Evolutionary conservation across 1,139 yeast genomes (phyloP), one percentile per base, ranked within the genome.

Genomic region (Saccharomyces hybrid): DNA sequence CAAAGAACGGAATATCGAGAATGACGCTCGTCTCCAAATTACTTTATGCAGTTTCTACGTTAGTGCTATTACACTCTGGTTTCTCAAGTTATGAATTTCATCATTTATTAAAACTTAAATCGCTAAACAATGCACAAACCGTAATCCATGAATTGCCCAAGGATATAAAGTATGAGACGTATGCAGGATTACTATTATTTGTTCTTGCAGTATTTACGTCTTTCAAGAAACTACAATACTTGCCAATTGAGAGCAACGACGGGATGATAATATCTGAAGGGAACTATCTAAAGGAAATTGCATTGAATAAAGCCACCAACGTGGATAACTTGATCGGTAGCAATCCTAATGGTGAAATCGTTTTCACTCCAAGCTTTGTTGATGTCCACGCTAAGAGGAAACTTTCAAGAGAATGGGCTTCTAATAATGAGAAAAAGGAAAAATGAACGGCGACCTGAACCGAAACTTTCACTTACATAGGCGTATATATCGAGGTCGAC

Each of bases 1-100:
- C 3, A 20, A 20, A 20, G 23, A 20, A 20, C 3, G 23, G 23
- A 20, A 20, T 20, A 20, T 20, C 23, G 23, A 20, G 23, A 20
- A 20, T 20, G 63, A 52, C 61, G 6, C 29, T 63, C 9, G 23
- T 58, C 23, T 59, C 67, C 1, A 64, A 63, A 49, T 34, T 55
- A 14, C 47, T 66, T 6, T 54, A 58, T n/a, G 13, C 53, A 3
- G 49, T 65, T 20, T 58, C 71, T 31, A 27, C 61, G 3, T 23
- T 65, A 20, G 67, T 63, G 32, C 51, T 69, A 13, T 34, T 66
- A 3, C 72, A 69, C 55, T 59, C 71, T 5, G 71, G 66, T 0
- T 67, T 64, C 49, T 67, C 71, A 5, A 66, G 70, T 31, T 67
- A 65, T 52, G 71, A 68, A 54, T 69, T 64, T 50, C 63, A 66